Conservation (phyloP, 225 moss, liverwort and hornwort species). For the Pseudoscleropodium purum region DNA sequence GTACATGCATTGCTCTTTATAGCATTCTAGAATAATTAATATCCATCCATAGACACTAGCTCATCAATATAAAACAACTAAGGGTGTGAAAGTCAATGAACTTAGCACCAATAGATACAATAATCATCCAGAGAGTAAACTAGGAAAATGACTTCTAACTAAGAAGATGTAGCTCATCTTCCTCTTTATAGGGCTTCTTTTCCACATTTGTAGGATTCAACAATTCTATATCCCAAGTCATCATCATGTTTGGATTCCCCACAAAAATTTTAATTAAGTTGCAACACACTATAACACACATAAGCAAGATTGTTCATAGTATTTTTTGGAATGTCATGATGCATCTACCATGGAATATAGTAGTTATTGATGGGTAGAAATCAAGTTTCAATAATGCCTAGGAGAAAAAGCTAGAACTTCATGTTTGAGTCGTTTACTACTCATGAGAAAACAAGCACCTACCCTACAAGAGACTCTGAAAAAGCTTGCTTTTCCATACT, state of each 20-base stretch:
- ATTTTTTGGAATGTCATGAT: not conserved
- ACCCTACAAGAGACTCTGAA: not conserved
- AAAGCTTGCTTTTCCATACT: not conserved
- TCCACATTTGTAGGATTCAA: not conserved
- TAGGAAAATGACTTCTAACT: fast-evolving
- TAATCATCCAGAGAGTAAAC: fast-evolving
- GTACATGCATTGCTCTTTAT: not conserved
- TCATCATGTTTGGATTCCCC: fast-evolving
- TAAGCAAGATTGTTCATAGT: not conserved
- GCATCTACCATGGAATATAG: not conserved
- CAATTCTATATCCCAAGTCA: not conserved
- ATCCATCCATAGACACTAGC: fast-evolving
- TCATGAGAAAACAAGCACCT: not conserved
- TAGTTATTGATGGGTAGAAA: not conserved
- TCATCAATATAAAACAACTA: not conserved
- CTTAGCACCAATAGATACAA: fast-evolving
- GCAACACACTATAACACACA: no score
- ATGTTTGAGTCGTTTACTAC: not conserved
- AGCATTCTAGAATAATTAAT: not conserved
- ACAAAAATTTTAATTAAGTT: not conserved
- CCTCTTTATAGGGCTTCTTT: not conserved
- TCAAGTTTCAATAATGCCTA: not conserved
- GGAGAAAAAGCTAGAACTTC: no score
- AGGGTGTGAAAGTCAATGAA: not conserved
- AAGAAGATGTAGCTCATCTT: not conserved